Base-by-base conservation (phyloP, 805 yeast species). In the Candida yuanshanica region DNA sequence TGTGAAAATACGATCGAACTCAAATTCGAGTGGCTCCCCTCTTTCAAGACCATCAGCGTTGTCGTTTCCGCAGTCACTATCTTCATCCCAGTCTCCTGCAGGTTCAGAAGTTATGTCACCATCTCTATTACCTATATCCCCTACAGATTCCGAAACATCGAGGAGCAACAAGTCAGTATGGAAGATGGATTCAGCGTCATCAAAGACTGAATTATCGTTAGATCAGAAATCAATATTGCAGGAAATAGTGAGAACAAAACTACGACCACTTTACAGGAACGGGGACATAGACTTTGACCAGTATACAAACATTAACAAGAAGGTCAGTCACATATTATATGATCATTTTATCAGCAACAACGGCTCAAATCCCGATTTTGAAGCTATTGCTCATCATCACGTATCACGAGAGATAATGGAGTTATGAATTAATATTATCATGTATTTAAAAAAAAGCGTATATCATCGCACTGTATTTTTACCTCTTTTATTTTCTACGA, bases 271-370 rank as follows among this genome's bases (percentile, higher is more conserved):
- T 21, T 79, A 76, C 52, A 58, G 63, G 14, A 59, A 62, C 4
- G 64, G 64, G 1, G 43, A 42, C 2, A 49, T 68, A 4, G 58
- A 49, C 23, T 63, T 62, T 22, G 63, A 63, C 4, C 65, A 66
- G 38, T 86, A 80, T 55, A 81, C 87, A 4, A 58, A 57, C 13
- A 69, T 84, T 41, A 85, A 85, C 60, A 76, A 75, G 61, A 62
- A 62, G 4, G 79, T 83, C 6, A 81, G 90, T 12, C 67, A 86
- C 39, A 63, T 64, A 33, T 57, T 83, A 16, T 85, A 86, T 55
- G 60, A 61, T 16, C 53, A 58, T 10, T 60, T 64, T 8, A 37
- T 48, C 7, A 45, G 48, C 36, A 45, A 43, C 14, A 33, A 36
- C 12, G 33, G 32, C 2, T 16, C 36, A 14, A 39, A 31, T 11